Evolutionary conservation across 108 stramenopile genomes (phyloP).

Genomic region (Discostella stelligeroides): DNA sequence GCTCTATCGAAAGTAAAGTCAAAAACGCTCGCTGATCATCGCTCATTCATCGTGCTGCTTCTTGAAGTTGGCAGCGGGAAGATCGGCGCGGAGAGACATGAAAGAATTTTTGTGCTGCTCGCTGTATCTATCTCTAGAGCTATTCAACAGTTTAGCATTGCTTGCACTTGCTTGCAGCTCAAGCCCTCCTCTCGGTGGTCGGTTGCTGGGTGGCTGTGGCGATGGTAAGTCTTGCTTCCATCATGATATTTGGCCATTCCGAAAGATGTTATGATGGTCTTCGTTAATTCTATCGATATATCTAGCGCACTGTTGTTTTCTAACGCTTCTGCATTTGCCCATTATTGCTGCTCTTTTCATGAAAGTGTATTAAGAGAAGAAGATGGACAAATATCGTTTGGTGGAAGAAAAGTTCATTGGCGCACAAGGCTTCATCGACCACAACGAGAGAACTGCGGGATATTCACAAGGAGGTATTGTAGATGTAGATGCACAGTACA

Average conservation of each 20-base stretch:
- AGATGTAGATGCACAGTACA: slow-evolving; percentile 29
- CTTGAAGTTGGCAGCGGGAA: neutral
- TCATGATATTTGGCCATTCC: neutral
- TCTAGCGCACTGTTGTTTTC: neutral
- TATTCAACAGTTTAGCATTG: too few relatives aligned
- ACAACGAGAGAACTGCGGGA: slow-evolving; percentile 47
- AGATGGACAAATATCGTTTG: slow-evolving; percentile 88
- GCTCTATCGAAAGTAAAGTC: too few relatives aligned
- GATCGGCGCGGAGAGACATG: neutral
- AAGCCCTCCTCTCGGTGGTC: too few relatives aligned
- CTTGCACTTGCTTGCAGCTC: too few relatives aligned
- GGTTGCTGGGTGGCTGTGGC: neutral
- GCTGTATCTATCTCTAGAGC: too few relatives aligned
- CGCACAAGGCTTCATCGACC: slow-evolving; percentile 46
- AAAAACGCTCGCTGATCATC: too few relatives aligned
- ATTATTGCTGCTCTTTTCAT: too few relatives aligned
- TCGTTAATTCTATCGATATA: too few relatives aligned
- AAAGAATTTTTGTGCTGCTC: neutral
- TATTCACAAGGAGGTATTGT: slow-evolving; percentile 11
- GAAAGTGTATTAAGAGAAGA: neutral
- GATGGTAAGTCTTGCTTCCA: neutral
- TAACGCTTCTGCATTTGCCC: neutral
- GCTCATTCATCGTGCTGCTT: too few relatives aligned
- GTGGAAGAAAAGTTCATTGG: slow-evolving; percentile 67
- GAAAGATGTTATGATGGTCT: neutral